A percentile compares a stretch with the other conserved stretches of the same genome.
These are phyloP conservation scores for Exophiala aquamarina DNA, from an alignment of 2,329 filamentous ascomycete species.

Conservation along the genomic window DNA sequence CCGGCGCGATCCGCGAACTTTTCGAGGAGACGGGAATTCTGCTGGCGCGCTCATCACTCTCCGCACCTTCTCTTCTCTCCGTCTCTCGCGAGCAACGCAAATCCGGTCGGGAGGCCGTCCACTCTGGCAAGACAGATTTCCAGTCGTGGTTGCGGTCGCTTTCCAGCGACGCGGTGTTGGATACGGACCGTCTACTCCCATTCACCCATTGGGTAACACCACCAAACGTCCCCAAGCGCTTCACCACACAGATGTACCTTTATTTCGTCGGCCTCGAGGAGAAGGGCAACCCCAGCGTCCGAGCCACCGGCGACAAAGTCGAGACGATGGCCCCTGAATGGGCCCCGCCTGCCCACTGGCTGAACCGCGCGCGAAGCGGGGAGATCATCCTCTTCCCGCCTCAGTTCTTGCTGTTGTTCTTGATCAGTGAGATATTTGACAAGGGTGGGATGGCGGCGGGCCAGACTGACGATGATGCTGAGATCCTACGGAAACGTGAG, in stretches of 20 bases:
- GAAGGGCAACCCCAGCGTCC: conserved; percentile 50
- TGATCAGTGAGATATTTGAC: conserved; percentile 52
- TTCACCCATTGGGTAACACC: conserved; percentile 89
- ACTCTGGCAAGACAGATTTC: conserved; percentile 66
- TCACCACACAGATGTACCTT: conserved; percentile 95
- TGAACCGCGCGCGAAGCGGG: conserved; percentile 61
- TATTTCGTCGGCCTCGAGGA: conserved; percentile 51
- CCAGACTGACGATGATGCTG: conserved; percentile 8
- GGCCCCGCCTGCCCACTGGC: conserved; percentile 68
- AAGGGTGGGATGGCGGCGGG: conserved; percentile 21
- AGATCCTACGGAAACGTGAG: conserved; percentile 38
- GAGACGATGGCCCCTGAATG: conserved; percentile 78
- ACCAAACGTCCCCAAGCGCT: conserved; percentile 64
- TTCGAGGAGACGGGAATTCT: conserved; percentile 95
- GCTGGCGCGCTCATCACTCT: conserved; percentile 55
- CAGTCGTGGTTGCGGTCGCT: conserved; percentile 58
- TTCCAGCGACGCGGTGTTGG: conserved; percentile 43
- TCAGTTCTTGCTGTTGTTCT: conserved; percentile 65
- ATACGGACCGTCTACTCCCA: conserved; percentile 67
- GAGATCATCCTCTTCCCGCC: conserved; percentile 87
- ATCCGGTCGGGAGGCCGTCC: conserved; percentile 66
- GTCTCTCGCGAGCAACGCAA: conserved; percentile 66
- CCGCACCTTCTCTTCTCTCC: conserved; percentile 47
- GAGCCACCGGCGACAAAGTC: conserved; percentile 66
- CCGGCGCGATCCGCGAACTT: conserved; percentile 83